Evolutionary conservation across 2,329 filamentous ascomycete genomes (phyloP).

Genomic region (Verticillium isaacii): DNA sequence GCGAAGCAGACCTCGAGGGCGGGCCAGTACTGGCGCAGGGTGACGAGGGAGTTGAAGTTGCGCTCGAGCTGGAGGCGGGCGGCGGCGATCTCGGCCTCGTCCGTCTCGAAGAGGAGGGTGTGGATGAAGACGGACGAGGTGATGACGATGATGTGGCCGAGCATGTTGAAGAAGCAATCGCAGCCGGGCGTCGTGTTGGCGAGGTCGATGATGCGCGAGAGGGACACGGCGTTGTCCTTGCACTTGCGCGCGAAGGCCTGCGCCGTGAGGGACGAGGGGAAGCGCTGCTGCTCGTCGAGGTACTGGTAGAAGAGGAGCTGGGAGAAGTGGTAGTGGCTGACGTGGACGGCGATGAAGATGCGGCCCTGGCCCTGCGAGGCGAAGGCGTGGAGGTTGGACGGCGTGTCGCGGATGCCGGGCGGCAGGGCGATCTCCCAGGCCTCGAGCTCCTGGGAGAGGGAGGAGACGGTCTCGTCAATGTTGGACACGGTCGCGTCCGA

Average conservation of each 20-base stretch:
- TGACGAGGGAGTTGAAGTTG: conserved; percentile 39
- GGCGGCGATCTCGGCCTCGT: conserved; percentile 26
- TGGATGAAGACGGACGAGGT: conserved; percentile 42
- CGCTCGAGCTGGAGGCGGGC: conserved; percentile 31
- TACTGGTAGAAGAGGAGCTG: conserved; percentile 44
- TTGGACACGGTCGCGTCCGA: conserved; percentile 18
- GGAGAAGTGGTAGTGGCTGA: conserved; percentile 41
- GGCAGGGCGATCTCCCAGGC: conserved; percentile 29
- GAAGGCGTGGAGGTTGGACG: conserved; percentile 30
- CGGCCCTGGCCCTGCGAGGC: conserved; percentile 32
- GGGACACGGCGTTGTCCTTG: conserved; percentile 30
- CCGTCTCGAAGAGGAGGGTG: conserved; percentile 34
- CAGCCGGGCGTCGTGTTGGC: conserved; percentile 29
- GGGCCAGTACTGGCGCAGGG: conserved; percentile 35
- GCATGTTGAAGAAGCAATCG: conserved; percentile 36
- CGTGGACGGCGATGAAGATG: conserved; percentile 37
- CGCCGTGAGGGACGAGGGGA: conserved; percentile 15
- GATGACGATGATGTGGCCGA: conserved; percentile 41
- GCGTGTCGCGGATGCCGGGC: conserved; percentile 27
- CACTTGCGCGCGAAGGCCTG: conserved; percentile 29
- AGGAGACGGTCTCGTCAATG: conserved; percentile 20
- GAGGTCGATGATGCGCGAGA: conserved; percentile 34
- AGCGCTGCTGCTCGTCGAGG: conserved; percentile 21
- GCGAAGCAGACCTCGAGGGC: conserved; percentile 30
- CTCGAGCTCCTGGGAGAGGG: conserved; percentile 26